Conservation (phyloP, 1,284 basidiomycete species). For the Pyrrhoderma lamaoense region DNA sequence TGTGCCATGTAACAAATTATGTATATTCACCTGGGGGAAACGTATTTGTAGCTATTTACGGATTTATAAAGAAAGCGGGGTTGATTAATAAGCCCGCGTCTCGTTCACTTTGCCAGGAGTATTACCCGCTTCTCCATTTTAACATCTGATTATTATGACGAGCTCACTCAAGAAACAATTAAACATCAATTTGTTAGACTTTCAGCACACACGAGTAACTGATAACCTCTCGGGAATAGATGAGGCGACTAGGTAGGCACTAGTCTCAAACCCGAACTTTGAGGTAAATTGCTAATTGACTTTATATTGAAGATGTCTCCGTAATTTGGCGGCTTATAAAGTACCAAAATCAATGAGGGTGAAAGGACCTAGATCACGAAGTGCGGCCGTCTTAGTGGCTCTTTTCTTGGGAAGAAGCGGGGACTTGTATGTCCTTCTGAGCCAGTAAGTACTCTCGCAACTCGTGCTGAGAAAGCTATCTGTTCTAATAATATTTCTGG, state of each 20-base stretch:
- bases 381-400: conserved; percentile 69
- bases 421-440: conserved; percentile 76
- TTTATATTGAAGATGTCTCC: conserved; percentile 43
- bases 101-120: too few relatives aligned
- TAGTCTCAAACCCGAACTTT: not conserved
- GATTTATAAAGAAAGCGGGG: too few relatives aligned
- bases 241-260: conserved; percentile 8
- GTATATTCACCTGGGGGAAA: too few relatives aligned
- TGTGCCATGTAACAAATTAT: too few relatives aligned
- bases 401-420: conserved; percentile 76
- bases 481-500: not conserved
- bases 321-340: conserved; percentile 49
- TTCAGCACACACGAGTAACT: not conserved
- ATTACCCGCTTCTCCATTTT: too few relatives aligned
- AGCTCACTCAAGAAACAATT: not conserved
- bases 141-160: too few relatives aligned
- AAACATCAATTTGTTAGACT: conserved; percentile 10
- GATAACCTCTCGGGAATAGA: not conserved
- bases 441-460: conserved; percentile 40
- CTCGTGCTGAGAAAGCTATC: not conserved
- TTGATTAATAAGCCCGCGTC: too few relatives aligned
- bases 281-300: not conserved
- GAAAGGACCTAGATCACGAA: conserved; percentile 42
- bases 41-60: too few relatives aligned
- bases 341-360: conserved; percentile 29